phyloP scores from a whole-genome alignment of 2,329 filamentous ascomycete species.

The Epichloe coenophiala region DNA sequence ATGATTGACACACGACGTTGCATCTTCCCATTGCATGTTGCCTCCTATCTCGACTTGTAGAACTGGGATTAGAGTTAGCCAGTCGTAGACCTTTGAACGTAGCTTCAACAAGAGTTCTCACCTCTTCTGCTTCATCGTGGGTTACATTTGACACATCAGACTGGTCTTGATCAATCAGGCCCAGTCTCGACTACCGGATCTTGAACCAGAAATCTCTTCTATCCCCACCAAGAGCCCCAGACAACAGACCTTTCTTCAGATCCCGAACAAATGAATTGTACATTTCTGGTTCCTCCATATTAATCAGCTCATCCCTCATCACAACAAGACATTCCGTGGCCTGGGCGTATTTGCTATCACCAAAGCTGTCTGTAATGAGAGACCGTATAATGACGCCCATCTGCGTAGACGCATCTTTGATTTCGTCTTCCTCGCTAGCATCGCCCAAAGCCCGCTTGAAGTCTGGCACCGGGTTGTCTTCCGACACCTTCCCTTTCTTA shows the following conservation, averaged over 20 bases:
- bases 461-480: slow-evolving; percentile 72
- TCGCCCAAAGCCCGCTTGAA: slow-evolving; percentile 68
- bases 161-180: slow-evolving; percentile 54
- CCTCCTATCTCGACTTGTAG: slow-evolving; percentile 21
- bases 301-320: slow-evolving; percentile 64
- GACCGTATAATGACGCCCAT: slow-evolving; percentile 58
- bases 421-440: slow-evolving; percentile 44
- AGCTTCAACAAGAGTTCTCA: slow-evolving; percentile 16
- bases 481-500: slow-evolving; percentile 29
- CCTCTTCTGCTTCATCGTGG: slow-evolving; percentile 56
- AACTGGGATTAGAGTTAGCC: slow-evolving; percentile 19
- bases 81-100: not conserved
- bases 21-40: not conserved
- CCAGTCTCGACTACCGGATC: slow-evolving; percentile 52
- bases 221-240: slow-evolving; percentile 60
- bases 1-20: not conserved
- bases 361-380: slow-evolving; percentile 60
- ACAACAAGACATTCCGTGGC: slow-evolving; percentile 64
- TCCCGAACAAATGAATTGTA: slow-evolving; percentile 63
- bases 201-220: slow-evolving; percentile 72
- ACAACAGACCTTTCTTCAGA: slow-evolving; percentile 60
- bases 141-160: slow-evolving; percentile 52
- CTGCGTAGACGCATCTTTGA: slow-evolving; percentile 58
- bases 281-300: slow-evolving; percentile 58
- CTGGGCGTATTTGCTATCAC: slow-evolving; percentile 58